Conservation (phyloP, 768 basidiomycete species). For the Trametes maxima region DNA sequence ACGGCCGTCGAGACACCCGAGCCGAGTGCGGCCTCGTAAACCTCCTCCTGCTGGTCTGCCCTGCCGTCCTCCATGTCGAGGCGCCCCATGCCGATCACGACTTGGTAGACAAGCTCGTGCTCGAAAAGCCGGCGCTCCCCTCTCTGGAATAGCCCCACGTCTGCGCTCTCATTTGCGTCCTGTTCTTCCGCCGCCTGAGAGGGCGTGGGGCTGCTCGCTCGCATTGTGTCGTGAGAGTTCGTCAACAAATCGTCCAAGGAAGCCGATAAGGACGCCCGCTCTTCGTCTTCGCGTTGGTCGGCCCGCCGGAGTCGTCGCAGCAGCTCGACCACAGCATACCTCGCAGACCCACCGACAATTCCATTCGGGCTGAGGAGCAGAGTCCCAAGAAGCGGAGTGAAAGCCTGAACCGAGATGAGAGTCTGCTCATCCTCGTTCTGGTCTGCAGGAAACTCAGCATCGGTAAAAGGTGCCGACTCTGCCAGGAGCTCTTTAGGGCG, state of each 20-base stretch:
- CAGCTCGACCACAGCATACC: slow-evolving; percentile 77
- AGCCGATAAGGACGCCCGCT: neutral
- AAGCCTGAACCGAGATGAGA: slow-evolving; percentile 77
- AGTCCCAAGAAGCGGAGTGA: slow-evolving; percentile 90
- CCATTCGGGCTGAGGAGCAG: slow-evolving; percentile 82
- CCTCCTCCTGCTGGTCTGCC: slow-evolving; percentile 5
- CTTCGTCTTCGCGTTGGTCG: slow-evolving; percentile 41
- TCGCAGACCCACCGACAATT: slow-evolving; percentile 70
- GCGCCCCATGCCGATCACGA: slow-evolving; percentile 88
- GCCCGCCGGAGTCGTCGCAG: slow-evolving; percentile 68
- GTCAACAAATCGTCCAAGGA: neutral
- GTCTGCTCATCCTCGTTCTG: slow-evolving; percentile 28
- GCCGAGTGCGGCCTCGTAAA: slow-evolving; percentile 1
- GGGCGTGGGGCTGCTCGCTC: slow-evolving; percentile 12
- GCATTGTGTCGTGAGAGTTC: neutral
- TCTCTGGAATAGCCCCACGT: slow-evolving; percentile 50
- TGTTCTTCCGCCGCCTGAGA: slow-evolving; percentile 20
- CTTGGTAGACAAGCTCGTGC: slow-evolving; percentile 79
- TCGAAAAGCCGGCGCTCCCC: slow-evolving; percentile 69
- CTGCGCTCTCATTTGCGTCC: slow-evolving; percentile 38
- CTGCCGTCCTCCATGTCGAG: slow-evolving; percentile 44
- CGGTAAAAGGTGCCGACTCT: slow-evolving; percentile 37
- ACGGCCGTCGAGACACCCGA: slow-evolving; percentile 20
- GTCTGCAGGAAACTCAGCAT: slow-evolving; percentile 34
- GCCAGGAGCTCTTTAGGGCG: neutral